Evolutionary conservation across 2,329 filamentous ascomycete species (phyloP), one percentile per base, ranked within the genome.

Genomic region (Fusarium longipes): DNA sequence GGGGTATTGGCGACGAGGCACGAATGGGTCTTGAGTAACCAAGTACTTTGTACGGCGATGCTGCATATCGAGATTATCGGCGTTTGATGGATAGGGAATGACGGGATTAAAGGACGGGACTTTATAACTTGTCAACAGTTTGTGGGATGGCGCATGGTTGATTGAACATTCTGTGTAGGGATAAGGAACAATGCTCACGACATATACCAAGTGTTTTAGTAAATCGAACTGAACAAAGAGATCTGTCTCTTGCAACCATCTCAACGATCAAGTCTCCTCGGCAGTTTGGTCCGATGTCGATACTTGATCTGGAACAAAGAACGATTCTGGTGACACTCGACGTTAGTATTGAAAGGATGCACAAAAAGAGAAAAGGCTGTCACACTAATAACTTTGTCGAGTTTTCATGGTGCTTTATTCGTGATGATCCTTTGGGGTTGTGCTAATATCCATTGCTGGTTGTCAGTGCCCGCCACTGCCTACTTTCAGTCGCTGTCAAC

Each of bases 1-100:
- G 93, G 89, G 92, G 92, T 1, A 86, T 96, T 48, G 91, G 92
- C 2, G 93, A 97, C 75, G 93, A 97, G 74, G 88, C 91, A 24
- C 85, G 90, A 73, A 96, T 97, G 91, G 91, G 89, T 30, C 80
- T 97, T 69, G 93, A 95, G 59, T 73, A 61, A 72, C 44, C 25
- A 20, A 36, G 15, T 22, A 56, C 32, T 42, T 53, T 49, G 54
- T 32, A 54, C 40, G 48, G 32, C 39, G 52, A 63, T 63, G 33
- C 43, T 58, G 42, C 55, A 62, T 49, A 39, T 25, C 43, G 52
- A 57, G 44, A 55, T 57, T 38, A 57, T 36, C n/a, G 67, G 70
- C 58, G 63, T 70, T 71, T 56, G 77, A 95, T 76, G 72, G 56
- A 38, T 43, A 18, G 11, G 57, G 30, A 18, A 58, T 54, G 24